These are phyloP conservation scores for Amborella trichopoda DNA, from an alignment of 164 flowering plant genomes.

Conservation along the genomic window DNA sequence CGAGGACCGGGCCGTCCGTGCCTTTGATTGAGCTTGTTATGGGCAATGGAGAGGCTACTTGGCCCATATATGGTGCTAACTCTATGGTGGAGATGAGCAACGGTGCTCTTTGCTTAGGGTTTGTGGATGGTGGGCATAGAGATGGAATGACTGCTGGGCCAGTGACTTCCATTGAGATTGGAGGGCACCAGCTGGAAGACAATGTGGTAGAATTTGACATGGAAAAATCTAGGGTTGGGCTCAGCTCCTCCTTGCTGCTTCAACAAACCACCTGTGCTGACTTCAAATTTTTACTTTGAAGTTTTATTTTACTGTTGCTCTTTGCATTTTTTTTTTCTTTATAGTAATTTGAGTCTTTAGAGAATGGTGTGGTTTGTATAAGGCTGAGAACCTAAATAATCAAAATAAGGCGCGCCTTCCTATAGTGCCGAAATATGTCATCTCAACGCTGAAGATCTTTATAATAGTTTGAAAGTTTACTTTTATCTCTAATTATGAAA, in stretches of 20 bases:
- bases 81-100: constrained; percentile 35
- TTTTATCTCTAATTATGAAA: no score
- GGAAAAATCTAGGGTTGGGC: constrained; percentile 24
- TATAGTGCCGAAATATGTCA: no score
- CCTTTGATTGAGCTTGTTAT: constrained; percentile 39
- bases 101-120: constrained; percentile 39
- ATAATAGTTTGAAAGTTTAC: no score
- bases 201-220: constrained; percentile 50
- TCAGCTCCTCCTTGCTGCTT: constrained; percentile 29
- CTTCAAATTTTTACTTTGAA: constrained; percentile 23
- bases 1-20: constrained; percentile 10
- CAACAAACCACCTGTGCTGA: constrained; percentile 27
- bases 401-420: no score
- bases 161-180: constrained; percentile 31
- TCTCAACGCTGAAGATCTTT: no score
- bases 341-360: no score
- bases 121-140: constrained; percentile 55
- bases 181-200: constrained; percentile 51
- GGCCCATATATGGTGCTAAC: constrained; percentile 41
- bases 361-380: no score
- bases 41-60: constrained; percentile 16
- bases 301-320: no score
- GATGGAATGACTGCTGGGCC: no score
- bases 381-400: no score
- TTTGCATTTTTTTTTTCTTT: no score